Percentiles rank a stretch among this genome's conserved stretches.
Conservation (phyloP, 257 asterid genomes). For the Solanum stenotomum region DNA sequence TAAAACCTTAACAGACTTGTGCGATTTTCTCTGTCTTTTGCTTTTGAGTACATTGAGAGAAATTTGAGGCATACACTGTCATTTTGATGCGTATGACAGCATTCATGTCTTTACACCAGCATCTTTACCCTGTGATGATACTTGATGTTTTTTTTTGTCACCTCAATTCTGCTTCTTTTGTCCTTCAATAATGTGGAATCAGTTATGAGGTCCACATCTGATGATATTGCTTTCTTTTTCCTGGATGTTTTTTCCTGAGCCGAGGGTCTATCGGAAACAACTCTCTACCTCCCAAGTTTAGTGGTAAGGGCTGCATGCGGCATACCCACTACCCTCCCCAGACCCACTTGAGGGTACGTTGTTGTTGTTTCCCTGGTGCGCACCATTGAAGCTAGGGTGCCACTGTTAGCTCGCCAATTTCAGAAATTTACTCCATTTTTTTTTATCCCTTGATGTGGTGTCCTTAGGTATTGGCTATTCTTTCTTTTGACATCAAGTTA, state of each 20-base stretch:
- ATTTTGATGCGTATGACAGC: not conserved
- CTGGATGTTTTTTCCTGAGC: not conserved
- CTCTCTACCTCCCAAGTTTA: not conserved
- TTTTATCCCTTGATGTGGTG: not conserved
- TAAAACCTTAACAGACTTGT: not conserved
- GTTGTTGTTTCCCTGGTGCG: not conserved
- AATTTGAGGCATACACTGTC: not conserved
- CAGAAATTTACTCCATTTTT: not conserved
- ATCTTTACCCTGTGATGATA: not conserved
- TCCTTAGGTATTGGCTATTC: not conserved
- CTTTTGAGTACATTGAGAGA: not conserved
- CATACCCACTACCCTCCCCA: not conserved
- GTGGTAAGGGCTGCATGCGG: not conserved
- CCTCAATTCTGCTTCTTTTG: not conserved
- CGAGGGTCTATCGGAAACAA: not conserved
- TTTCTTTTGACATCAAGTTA: not conserved
- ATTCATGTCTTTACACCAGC: not conserved
- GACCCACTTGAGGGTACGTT: not conserved
- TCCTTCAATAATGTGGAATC: not conserved
- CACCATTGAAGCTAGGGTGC: not conserved
- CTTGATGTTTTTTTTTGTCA: not conserved
- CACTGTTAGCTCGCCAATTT: not conserved
- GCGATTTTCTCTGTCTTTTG: not conserved
- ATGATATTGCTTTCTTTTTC: not conserved
- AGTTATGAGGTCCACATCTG: not conserved